Evolutionary conservation across 108 stramenopile species (phyloP), one percentile per base, ranked within the genome.

Genomic region (Skeletonema costatum): DNA sequence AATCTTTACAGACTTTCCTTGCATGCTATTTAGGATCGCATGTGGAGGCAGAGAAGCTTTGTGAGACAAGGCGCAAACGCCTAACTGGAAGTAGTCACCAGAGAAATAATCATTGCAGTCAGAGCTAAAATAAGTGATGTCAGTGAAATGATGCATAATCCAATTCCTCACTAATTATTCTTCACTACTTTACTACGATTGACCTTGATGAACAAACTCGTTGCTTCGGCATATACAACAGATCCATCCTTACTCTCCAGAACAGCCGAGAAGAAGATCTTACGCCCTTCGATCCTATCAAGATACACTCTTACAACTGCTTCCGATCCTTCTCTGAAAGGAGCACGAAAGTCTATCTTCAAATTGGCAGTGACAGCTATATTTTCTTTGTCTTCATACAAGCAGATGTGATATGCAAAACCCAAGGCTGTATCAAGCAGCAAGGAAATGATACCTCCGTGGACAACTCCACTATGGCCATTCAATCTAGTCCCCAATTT

Each of bases 391-490:
- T 63, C 62, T 21, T 71, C 61, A n/a, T 33, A 53, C n/a, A 82
- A 73, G 31, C 66, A 39, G 17, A 64, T 69, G 16, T 46, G 44
- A 42, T 64, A 74, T 48, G 70, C 82, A 61, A 74, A 79, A 31
- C 82, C 82, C 73, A 78, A 68, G 17, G 74, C 67, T 60, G 78
- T 74, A 13, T 83, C 82, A 48, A 83, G 64, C 8, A 83, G 10
- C 21, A 83, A 35, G 0, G 82, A 79, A n/a, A 79, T 74, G 38
- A 83, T 75, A 6, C 82, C 82, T n/a, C 82, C 82, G 46, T 83
- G 82, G 0, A 79, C 77, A 32, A 83, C 66, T 17, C 74, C 73
- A 16, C 30, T 68, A 29, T 83, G 82, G 1, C 82, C 82, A 58
- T 78, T 79, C 14, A 83, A 32, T 42, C 59, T 42, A 1, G 25